Percentiles rank a stretch among this genome's conserved stretches.
These are phyloP conservation scores for Porcisia hertigi DNA, from an alignment of 208 protist genomes.

Conservation along the genomic window DNA sequence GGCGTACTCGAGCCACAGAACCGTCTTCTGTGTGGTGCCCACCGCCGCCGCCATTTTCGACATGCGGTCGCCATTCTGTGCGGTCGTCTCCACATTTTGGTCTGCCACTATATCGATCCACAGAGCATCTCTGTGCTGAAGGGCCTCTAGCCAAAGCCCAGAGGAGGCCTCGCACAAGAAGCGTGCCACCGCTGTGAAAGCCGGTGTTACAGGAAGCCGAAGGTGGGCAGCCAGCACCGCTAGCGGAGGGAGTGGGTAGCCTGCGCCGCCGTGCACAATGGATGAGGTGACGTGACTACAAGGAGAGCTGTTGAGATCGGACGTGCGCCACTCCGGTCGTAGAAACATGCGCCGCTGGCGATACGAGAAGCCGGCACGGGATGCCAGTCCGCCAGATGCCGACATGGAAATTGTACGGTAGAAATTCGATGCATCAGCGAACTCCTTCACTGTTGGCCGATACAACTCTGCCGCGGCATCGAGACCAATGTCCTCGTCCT, in stretches of 20 bases:
- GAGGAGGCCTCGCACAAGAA: constrained; percentile 30
- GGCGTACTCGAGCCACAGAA: constrained; percentile 41
- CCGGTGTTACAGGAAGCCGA: constrained; percentile 4
- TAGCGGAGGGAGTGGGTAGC: background rate
- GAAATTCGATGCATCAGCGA: constrained; percentile 4
- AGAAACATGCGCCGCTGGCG: constrained; percentile 8
- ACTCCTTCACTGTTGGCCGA: constrained; percentile 4
- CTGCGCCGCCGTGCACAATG: background rate
- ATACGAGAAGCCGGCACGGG: background rate
- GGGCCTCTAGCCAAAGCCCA: constrained; percentile 29
- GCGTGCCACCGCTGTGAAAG: constrained; percentile 13
- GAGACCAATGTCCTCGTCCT: background rate
- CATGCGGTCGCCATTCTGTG: constrained; percentile 8
- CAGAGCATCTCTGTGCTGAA: constrained; percentile 28
- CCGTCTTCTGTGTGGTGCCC: constrained; percentile 43
- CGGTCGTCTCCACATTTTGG: constrained; percentile 11
- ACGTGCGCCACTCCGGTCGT: background rate
- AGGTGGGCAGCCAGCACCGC: background rate
- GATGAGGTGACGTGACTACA: constrained; percentile 3
- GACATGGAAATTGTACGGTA: background rate
- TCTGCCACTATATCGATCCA: constrained; percentile 38
- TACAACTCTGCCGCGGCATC: background rate
- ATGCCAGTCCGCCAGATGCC: background rate
- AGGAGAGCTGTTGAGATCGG: background rate
- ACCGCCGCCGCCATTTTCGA: constrained; percentile 37